Evolutionary conservation across 2,329 filamentous ascomycete species (phyloP).

Genomic region (Capronia epimyces): DNA sequence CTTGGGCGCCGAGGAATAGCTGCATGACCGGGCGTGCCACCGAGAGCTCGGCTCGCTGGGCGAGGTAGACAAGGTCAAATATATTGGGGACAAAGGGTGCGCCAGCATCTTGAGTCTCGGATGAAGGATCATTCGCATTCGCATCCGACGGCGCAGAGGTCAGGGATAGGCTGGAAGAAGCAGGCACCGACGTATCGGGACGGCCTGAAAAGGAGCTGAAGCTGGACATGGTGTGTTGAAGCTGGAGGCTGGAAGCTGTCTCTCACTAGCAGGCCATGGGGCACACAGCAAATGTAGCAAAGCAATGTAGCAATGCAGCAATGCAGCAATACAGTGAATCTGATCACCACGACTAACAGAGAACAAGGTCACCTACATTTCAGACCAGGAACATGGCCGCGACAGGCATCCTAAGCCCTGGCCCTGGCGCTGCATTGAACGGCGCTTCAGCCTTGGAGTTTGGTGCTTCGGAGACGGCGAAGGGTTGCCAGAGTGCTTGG

Average conservation of each 20-base stretch:
- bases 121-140: not conserved
- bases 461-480: too few relatives aligned
- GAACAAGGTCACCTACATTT: too few relatives aligned
- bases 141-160: not conserved
- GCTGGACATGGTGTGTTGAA: not conserved
- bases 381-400: too few relatives aligned
- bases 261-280: not conserved
- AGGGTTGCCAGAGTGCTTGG: too few relatives aligned
- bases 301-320: too few relatives aligned
- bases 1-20: constrained; percentile 1
- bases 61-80: constrained; percentile 4
- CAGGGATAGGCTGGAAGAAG: not conserved
- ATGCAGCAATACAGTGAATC: too few relatives aligned
- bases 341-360: too few relatives aligned
- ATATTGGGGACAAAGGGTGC: not conserved
- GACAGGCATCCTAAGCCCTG: too few relatives aligned
- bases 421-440: too few relatives aligned
- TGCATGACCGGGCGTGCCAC: constrained; percentile 1
- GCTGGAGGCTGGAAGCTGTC: too few relatives aligned
- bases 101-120: not conserved
- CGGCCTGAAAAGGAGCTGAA: not conserved
- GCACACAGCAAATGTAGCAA: not conserved
- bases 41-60: not conserved
- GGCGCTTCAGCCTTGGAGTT: too few relatives aligned
- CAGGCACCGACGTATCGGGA: not conserved